Evolutionary conservation across 768 basidiomycete genomes (phyloP).

Genomic region (Mycena rosella): DNA sequence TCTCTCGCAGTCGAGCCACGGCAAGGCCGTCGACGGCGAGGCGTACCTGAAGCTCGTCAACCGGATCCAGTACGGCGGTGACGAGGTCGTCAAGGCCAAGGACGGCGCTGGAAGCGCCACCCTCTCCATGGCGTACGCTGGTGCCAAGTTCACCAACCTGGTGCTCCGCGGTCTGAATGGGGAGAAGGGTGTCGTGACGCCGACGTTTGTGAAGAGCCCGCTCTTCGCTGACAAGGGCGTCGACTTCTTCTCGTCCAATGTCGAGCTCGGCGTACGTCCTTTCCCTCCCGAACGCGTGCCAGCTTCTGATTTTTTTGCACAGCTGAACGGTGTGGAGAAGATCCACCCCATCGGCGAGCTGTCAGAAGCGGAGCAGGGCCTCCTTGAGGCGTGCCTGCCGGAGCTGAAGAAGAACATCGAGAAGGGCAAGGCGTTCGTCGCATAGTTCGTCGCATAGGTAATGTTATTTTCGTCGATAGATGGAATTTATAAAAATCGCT

Average conservation of each 20-base stretch:
- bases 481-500: slow-evolving; percentile 29
- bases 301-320: slow-evolving; percentile 29
- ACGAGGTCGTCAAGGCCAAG: not conserved
- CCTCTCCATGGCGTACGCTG: slow-evolving; percentile 46
- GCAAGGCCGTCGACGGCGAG: slow-evolving; percentile 82
- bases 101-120: not conserved
- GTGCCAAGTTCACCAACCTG: not conserved
- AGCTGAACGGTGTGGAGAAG: slow-evolving; percentile 91
- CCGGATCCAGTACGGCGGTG: slow-evolving; percentile 88
- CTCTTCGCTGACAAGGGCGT: slow-evolving; percentile 87
- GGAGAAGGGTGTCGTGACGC: slow-evolving; percentile 67
- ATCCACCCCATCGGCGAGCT: slow-evolving; percentile 88
- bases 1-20: slow-evolving; percentile 83
- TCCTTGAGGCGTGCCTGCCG: slow-evolving; percentile 89
- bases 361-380: slow-evolving; percentile 85
- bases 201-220: slow-evolving; percentile 91
- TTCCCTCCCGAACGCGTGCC: slow-evolving; percentile 8
- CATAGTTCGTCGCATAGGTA: slow-evolving; percentile 60
- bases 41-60: slow-evolving; percentile 83
- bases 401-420: slow-evolving; percentile 98
- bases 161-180: not conserved
- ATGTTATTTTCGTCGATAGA: slow-evolving; percentile 19
- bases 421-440: slow-evolving; percentile 79
- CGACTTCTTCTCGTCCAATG: slow-evolving; percentile 94
- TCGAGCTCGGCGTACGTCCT: slow-evolving; percentile 88